Base-by-base conservation (phyloP, 2,329 filamentous ascomycete genomes). In the Diaporthe sp. region DNA sequence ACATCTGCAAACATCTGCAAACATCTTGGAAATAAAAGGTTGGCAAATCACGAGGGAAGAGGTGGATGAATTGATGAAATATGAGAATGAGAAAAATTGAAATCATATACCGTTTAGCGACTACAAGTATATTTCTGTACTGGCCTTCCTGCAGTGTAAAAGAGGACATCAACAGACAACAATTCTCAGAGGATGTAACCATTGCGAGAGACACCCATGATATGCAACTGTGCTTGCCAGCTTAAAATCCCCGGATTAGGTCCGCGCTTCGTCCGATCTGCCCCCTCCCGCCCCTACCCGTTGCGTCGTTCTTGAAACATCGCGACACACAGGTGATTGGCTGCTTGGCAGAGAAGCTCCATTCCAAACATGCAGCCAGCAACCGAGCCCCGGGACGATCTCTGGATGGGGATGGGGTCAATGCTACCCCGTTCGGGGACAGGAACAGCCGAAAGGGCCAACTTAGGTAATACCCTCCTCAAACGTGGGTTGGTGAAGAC, bases 391-490 rank as follows among this genome's bases (percentile, higher is more conserved):
- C 46, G 6, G 9, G 46, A 13, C 34, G 65, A 42, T 55, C 65
- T 70, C 37, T 39, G 37, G 37, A 39, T 46, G 31, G 39, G 34
- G 34, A 70, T 28, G 44, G 46, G 46, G 46, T 55, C 65, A 70
- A 55, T 70, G 65, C 65, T 70, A 70, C 65, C 13, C n/a, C 34
- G 49, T 31, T 42, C 65, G 65, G 65, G 34, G 65, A 55, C 65
- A 70, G 65, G 4, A 55, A 55, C 34, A 42, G 49, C 65, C 65
- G 65, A 55, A 55, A 25, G 4, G n/a, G 12, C 12, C n/a, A 44
- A 25, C 25, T 70, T 70, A 70, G 65, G 34, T 42, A 70, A 70
- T 13, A 15, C 31, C n/a, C 31, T 68, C 12, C 31, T 22, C 49
- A 70, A 42, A 70, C 65, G 31, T 55, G 46, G 46, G 46, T 15